Evolutionary conservation across 2,329 filamentous ascomycete species (phyloP).

Genomic region (Diaporthe ilicicola): DNA sequence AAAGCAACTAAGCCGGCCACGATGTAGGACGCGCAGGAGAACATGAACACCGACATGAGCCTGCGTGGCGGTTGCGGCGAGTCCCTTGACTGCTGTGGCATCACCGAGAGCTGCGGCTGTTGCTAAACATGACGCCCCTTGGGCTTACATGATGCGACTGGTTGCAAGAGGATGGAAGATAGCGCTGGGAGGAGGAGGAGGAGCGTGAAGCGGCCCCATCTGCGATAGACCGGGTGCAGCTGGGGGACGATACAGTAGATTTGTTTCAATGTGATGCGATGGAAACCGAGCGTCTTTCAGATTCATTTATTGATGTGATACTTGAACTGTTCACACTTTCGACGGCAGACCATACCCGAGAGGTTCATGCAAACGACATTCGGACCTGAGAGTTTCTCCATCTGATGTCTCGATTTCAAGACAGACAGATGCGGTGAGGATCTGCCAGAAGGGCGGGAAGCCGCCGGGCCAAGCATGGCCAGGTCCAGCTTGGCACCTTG

Average conservation of each 20-base stretch:
- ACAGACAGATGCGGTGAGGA: background rate
- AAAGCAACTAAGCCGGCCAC: background rate
- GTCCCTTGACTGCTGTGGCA: slow-evolving; percentile 31
- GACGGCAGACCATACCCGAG: too few species aligned
- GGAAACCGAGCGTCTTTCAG: background rate
- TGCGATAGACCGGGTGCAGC: background rate
- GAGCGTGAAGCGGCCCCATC: background rate
- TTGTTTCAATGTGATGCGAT: background rate
- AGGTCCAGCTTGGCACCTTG: background rate
- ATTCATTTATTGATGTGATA: background rate
- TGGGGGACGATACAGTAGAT: background rate
- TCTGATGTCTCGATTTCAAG: background rate
- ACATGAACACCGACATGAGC: slow-evolving; percentile 22
- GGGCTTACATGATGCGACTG: too few species aligned
- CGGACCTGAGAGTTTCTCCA: too few species aligned
- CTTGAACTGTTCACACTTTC: too few species aligned
- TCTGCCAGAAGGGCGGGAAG: background rate
- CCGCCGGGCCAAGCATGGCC: slow-evolving; percentile 6
- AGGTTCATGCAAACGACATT: too few species aligned
- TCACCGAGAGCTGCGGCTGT: slow-evolving; percentile 31
- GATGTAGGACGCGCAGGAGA: background rate
- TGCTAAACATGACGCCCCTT: background rate
- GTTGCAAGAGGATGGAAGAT: background rate
- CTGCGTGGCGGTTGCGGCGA: slow-evolving; percentile 32
- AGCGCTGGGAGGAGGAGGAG: background rate